Conservation (phyloP, 176 grass and related monocot genomes). For the Calamus simplicifolius region DNA sequence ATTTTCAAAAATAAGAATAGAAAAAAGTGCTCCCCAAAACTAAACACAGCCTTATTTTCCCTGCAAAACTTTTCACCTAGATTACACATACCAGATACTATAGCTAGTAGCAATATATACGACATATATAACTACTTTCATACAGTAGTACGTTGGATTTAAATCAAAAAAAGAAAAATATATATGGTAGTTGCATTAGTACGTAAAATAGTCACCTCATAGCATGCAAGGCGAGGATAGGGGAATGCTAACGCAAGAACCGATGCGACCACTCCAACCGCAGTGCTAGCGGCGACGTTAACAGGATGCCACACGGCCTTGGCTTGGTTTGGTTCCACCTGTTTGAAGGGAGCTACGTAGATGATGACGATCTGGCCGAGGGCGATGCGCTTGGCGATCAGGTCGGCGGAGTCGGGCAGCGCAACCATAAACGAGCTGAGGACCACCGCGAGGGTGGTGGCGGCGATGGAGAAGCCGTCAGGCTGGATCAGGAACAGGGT, state of each 20-base stretch:
- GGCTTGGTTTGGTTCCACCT: not conserved
- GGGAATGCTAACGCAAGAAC: constrained; percentile 49
- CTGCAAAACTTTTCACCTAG: too few species aligned
- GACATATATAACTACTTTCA: too few species aligned
- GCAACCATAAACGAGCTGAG: constrained; percentile 50
- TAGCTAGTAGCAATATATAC: too few species aligned
- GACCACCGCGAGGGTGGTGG: constrained; percentile 33
- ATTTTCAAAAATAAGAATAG: too few species aligned
- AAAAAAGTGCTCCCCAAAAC: too few species aligned
- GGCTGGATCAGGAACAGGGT: constrained; percentile 46
- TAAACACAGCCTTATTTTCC: too few species aligned
- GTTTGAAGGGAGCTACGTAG: constrained; percentile 45
- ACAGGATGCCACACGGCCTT: constrained; percentile 36
- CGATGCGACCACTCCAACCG: constrained; percentile 44
- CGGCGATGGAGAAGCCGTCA: constrained; percentile 27
- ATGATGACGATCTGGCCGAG: constrained; percentile 72
- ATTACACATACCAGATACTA: too few species aligned
- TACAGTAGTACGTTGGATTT: too few species aligned
- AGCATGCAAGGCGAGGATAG: constrained; percentile 43
- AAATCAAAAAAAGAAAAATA: too few species aligned
- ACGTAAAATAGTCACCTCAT: constrained; percentile 22
- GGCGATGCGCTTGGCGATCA: constrained; percentile 63
- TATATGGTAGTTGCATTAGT: too few species aligned
- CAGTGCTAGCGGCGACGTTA: constrained; percentile 62
- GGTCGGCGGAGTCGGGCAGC: constrained; percentile 27